Conservation (phyloP, 192 early-diverging fungal genomes). For the Gamsiella multidivaricata region DNA sequence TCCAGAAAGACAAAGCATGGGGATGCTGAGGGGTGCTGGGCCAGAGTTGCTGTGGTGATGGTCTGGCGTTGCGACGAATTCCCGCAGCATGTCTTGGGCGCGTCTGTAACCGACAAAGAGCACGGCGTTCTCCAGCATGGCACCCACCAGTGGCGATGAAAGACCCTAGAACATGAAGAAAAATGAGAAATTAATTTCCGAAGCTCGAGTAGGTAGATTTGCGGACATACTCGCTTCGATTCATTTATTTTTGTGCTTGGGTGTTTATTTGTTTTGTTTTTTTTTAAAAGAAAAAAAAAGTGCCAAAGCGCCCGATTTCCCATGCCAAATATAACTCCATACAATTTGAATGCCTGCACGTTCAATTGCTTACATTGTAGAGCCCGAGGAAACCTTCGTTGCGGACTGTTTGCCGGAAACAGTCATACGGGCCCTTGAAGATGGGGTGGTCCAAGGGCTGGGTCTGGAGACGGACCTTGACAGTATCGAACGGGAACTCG, state of each 20-base stretch:
- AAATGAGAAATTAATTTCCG: conserved; percentile 21
- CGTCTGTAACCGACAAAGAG: conserved; percentile 91
- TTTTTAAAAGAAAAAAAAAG: not conserved
- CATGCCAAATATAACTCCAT: too few relatives aligned
- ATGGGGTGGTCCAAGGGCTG: conserved; percentile 70
- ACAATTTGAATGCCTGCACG: too few relatives aligned
- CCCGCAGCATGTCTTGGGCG: conserved; percentile 79
- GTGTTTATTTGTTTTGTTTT: not conserved
- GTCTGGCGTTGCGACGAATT: conserved; percentile 47
- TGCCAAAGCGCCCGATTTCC: too few relatives aligned
- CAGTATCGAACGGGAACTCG: conserved; percentile 96
- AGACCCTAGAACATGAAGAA: conserved; percentile 79
- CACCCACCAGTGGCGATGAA: conserved; percentile 89
- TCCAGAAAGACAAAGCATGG: conserved; percentile 84
- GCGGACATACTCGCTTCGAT: too few relatives aligned
- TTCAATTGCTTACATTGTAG: conserved; percentile 88
- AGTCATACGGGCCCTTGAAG: conserved; percentile 86
- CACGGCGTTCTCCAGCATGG: conserved; percentile 94
- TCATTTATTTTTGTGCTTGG: not conserved
- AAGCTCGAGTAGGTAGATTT: too few relatives aligned
- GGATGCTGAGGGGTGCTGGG: conserved; percentile 63
- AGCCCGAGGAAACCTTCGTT: conserved; percentile 87
- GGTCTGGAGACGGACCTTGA: conserved; percentile 94
- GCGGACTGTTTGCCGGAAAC: conserved; percentile 77
- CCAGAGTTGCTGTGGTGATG: conserved; percentile 25